Base-by-base conservation (phyloP, 345 rosid species). In the Brassica cretica region DNA sequence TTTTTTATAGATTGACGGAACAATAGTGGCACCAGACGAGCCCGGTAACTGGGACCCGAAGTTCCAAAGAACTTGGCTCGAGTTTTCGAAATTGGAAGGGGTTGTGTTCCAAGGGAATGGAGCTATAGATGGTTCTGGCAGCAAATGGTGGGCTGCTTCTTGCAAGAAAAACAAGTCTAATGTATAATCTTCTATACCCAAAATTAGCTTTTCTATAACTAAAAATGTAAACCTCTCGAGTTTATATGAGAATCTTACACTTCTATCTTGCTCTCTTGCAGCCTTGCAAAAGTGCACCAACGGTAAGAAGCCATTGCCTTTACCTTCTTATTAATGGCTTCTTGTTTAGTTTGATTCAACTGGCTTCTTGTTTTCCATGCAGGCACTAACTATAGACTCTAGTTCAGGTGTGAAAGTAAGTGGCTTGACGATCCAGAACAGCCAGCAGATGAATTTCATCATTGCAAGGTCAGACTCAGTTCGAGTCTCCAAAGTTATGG, bases 91-190 rank as follows among this genome's bases (percentile, higher is more conserved):
- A 74, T 90, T 95, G 64, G 80, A 86, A 7, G 87, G 96, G 37
- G 96, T 89, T 4, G 33, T 76, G 61, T 93, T 95, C 84, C 96
- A 89, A 82, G 98, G 98, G 29, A 80, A 80, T 71, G 99, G 99
- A 74, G 85, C 93, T 53, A 90, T 95, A 80, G 96, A 95, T 80
- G 99, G 97, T 25, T 95, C 98, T 9, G 99, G 99, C 64, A 87
- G 96, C 81, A 90, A 93, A 84, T 95, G 99, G 99, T 95, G 99
- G 99, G 92, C 89, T 67, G 80, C 97, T 30, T 95, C 99, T 55
- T 95, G 99, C 94, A 93, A 93, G 84, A 93, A 83, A 90, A 93
- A 95, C 85, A 90, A 84, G 73, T 71, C 96, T 58, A 93, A 91
- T 76, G 98, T 93, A 89, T 74, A 21, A 44, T 76, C 73, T 53